Evolutionary conservation across 371 early-diverging fungal genomes (phyloP).

Genomic region (Mucor lusitanicus): DNA sequence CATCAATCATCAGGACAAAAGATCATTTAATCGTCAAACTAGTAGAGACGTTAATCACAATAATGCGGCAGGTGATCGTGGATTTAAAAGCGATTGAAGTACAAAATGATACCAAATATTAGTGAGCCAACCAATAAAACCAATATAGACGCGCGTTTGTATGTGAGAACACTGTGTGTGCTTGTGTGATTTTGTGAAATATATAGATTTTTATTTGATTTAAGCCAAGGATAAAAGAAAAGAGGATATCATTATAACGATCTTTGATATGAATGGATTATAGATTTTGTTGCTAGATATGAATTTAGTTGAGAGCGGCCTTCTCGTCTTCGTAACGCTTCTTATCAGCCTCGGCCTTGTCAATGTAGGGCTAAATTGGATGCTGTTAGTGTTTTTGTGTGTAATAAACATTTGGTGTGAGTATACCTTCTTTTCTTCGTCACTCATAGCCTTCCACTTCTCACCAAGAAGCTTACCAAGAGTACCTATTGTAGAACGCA

Average conservation of each 20-base stretch:
- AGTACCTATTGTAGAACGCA: conserved; percentile 38
- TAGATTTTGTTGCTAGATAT: neutral
- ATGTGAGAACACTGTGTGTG: neutral
- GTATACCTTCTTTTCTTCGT: conserved; percentile 55
- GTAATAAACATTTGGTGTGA: neutral
- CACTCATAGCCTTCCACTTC: conserved; percentile 68
- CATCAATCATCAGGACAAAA: neutral
- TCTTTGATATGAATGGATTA: neutral
- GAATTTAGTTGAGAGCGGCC: conserved; percentile 28
- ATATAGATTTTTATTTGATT: neutral
- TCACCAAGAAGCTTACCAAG: conserved; percentile 79
- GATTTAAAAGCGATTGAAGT: neutral
- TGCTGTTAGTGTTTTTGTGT: neutral
- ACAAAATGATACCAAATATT: neutral
- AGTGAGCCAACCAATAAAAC: neutral
- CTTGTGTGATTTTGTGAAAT: neutral
- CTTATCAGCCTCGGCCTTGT: conserved; percentile 66
- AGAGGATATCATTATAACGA: conserved; percentile 5
- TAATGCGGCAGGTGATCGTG: neutral
- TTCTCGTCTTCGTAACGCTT: conserved; percentile 76
- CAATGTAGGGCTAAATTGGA: conserved; percentile 47
- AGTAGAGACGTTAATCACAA: neutral
- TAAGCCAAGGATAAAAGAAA: neutral
- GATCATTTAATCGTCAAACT: neutral
- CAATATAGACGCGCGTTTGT: conserved; percentile 8